phyloP scores from a whole-genome alignment of 2,329 filamentous ascomycete species.

The Exophiala sp. region DNA sequence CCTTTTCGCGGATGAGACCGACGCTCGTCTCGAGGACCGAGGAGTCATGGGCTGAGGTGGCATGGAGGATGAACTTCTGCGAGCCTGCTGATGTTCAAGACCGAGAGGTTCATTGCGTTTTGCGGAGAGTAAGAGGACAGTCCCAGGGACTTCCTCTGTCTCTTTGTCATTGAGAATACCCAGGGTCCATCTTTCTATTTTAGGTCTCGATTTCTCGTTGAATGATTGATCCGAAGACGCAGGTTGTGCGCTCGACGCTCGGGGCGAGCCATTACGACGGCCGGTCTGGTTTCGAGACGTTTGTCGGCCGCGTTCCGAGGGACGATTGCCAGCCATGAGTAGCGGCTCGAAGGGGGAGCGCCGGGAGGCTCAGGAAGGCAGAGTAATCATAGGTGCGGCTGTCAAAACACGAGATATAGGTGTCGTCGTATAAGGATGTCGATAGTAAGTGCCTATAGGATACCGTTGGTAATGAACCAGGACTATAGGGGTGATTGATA shows the following conservation, averaged over 20 bases:
- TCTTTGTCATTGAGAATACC: conserved; percentile 78
- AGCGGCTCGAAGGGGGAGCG: too few species aligned
- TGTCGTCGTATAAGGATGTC: too few species aligned
- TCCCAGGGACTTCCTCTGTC: conserved; percentile 82
- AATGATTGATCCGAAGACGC: conserved; percentile 1
- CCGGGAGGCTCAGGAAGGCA: too few species aligned
- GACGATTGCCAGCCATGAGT: too few species aligned
- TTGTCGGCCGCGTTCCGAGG: too few species aligned
- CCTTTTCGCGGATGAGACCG: conserved; percentile 60
- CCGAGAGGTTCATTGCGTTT: conserved; percentile 62
- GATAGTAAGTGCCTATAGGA: too few species aligned
- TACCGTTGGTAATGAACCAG: too few species aligned
- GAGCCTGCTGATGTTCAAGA: conserved; percentile 57
- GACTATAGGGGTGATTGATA: too few species aligned
- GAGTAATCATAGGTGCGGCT: too few species aligned
- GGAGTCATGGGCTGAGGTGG: conserved; percentile 40
- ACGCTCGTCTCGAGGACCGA: conserved; percentile 29
- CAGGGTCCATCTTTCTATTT: conserved; percentile 53
- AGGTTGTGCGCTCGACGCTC: background rate
- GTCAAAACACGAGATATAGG: too few species aligned
- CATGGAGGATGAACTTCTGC: conserved; percentile 47
- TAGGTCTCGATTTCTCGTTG: conserved; percentile 11
- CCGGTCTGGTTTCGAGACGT: conserved; percentile 3
- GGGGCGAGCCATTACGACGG: background rate
- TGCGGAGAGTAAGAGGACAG: conserved; percentile 58